Percentiles rank a stretch among this genome's conserved stretches.
Conservation (phyloP, 306 rosid species). For the Lupinus albus region DNA sequence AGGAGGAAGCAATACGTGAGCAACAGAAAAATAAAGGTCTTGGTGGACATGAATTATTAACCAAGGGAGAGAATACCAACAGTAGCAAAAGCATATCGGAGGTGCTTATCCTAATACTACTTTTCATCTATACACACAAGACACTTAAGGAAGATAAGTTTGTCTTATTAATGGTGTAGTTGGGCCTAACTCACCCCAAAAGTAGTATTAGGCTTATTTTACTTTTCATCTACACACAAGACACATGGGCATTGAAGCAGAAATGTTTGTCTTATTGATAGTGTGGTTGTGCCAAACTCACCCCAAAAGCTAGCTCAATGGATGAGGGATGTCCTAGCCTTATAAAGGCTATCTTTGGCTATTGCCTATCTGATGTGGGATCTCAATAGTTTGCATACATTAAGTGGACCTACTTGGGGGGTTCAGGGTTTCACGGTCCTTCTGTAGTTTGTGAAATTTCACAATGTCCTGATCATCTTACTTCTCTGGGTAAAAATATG, state of each 20-base stretch:
- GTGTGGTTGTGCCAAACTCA: too few relatives aligned
- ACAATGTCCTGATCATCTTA: background rate
- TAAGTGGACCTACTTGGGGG: slow-evolving; percentile 16
- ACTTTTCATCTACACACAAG: too few relatives aligned
- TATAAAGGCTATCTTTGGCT: too few relatives aligned
- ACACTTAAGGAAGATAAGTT: background rate
- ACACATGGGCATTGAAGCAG: too few relatives aligned
- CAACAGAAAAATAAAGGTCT: slow-evolving; percentile 37
- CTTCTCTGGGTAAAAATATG: slow-evolving; percentile 4
- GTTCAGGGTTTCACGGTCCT: slow-evolving; percentile 23
- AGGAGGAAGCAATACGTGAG: slow-evolving; percentile 60
- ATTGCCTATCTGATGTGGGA: background rate
- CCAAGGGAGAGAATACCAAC: slow-evolving; percentile 39
- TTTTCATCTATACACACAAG: slow-evolving; percentile 14
- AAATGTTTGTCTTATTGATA: too few relatives aligned
- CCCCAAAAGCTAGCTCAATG: too few relatives aligned
- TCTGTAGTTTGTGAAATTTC: slow-evolving; percentile 2
- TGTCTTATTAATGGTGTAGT: too few relatives aligned
- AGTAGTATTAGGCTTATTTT: too few relatives aligned
- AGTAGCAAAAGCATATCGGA: slow-evolving; percentile 41
- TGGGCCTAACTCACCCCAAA: too few relatives aligned
- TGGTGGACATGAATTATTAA: slow-evolving; percentile 24
- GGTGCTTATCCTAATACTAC: slow-evolving; percentile 46
- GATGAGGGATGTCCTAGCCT: too few relatives aligned
- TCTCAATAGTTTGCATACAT: slow-evolving; percentile 14